Percentiles rank a stretch among this genome's conserved stretches.
Evolutionary conservation across 2,329 filamentous ascomycete species (phyloP).

Genomic region (Pseudogymnoascus sp.): DNA sequence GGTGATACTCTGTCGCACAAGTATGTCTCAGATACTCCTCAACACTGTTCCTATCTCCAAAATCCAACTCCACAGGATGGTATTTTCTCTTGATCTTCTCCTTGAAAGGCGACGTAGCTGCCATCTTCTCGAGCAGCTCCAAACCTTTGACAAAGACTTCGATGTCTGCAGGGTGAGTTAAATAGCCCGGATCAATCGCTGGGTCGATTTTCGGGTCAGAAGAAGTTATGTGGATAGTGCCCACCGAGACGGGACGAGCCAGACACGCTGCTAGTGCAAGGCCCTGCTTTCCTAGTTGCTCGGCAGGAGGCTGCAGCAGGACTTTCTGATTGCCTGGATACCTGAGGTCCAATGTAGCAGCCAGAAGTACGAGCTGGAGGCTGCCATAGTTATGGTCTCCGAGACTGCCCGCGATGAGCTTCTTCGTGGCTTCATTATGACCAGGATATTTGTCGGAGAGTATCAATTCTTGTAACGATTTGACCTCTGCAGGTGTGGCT

Average conservation of each 20-base stretch:
- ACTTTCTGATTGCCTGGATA: neutral
- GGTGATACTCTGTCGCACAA: conserved; percentile 51
- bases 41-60: neutral
- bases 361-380: conserved; percentile 11
- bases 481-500: neutral
- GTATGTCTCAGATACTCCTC: conserved; percentile 12
- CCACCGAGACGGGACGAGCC: conserved; percentile 35
- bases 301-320: neutral
- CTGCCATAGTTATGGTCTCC: conserved; percentile 1
- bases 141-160: conserved; percentile 19
- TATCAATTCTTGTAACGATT: neutral
- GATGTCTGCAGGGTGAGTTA: conserved; percentile 35
- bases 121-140: conserved; percentile 10
- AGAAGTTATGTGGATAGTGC: conserved; percentile 32
- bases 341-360: neutral
- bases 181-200: conserved; percentile 33
- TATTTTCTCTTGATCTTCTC: conserved; percentile 13
- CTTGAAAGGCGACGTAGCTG: conserved; percentile 12
- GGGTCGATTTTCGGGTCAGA: conserved; percentile 29
- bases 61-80: conserved; percentile 9
- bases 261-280: conserved; percentile 32
- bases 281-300: conserved; percentile 9
- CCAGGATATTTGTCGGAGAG: neutral
- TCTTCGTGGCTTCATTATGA: neutral
- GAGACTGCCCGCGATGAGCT: neutral